A percentile compares a stretch with the other conserved stretches of the same genome.
These are phyloP conservation scores for Coemansia sp. DNA, from an alignment of 192 early-diverging fungal species.

Conservation along the genomic window DNA sequence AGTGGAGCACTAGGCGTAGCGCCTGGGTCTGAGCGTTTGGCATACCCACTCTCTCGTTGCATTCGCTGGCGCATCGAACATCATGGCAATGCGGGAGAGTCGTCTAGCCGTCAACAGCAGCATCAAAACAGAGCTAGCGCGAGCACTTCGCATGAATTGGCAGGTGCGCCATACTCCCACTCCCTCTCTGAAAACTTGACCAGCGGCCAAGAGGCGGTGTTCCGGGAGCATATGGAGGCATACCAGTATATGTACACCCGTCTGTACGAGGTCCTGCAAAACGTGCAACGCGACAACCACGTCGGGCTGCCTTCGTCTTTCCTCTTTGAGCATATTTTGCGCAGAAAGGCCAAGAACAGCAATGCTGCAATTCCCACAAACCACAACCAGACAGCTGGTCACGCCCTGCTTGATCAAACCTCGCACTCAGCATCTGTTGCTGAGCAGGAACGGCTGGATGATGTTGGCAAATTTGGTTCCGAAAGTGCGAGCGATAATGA, in stretches of 20 bases:
- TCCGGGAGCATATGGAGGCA: constrained; percentile 49
- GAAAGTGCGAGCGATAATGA: constrained; percentile 6
- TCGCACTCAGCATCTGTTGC: no score
- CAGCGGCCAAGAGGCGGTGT: constrained; percentile 19
- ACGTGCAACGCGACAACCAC: constrained; percentile 59
- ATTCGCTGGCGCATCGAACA: constrained; percentile 34
- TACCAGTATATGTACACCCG: constrained; percentile 62
- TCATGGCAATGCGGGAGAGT: constrained; percentile 12
- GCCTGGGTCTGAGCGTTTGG: constrained; percentile 40
- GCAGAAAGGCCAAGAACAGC: constrained; percentile 13
- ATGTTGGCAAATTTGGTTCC: constrained; percentile 5
- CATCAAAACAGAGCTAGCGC: background rate
- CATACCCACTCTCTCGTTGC: constrained; percentile 42
- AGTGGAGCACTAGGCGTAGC: constrained; percentile 17
- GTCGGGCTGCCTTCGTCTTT: constrained; percentile 36
- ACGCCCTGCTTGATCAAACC: background rate
- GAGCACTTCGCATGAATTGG: background rate
- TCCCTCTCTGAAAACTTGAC: constrained; percentile 10
- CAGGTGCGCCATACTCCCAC: background rate
- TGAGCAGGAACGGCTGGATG: background rate
- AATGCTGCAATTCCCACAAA: background rate
- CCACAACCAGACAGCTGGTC: background rate
- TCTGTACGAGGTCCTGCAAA: constrained; percentile 68
- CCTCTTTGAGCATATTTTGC: constrained; percentile 39
- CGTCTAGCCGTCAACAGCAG: constrained; percentile 14